Base-by-base conservation (phyloP, 2,329 filamentous ascomycete genomes). In the Diaporthe sp. region DNA sequence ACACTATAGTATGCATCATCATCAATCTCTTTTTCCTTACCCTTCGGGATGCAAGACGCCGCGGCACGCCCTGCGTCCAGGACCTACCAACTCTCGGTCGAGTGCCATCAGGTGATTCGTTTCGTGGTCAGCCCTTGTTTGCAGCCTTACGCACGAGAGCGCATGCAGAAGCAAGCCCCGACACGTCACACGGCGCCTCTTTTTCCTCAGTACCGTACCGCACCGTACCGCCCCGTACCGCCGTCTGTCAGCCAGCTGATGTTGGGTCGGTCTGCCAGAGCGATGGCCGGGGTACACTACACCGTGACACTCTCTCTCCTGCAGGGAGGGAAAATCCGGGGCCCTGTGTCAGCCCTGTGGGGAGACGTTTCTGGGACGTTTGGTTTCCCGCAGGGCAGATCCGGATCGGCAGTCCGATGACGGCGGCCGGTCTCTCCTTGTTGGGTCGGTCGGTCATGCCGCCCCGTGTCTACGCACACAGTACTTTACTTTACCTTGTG, bases 341-440 rank as follows among this genome's bases (percentile, higher is more conserved):
- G 25, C 37, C 58, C 42, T 66, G 63, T 53, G 63, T 66, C 63
- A 66, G 63, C 63, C 63, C 63, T 66, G 63, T 66, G 63, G 63
- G 63, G 44, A 51, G 58, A 51, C 63, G 63, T 51, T 51, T 66
- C 63, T 66, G 63, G 63, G 9, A 58, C 55, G 35, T 35, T 66
- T 35, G 51, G n/a, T 51, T 66, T 39, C 44, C 63, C 44, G 44
- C 44, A 66, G 63, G 47, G 63, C 44, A 66, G 63, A 66, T 66
- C 63, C 63, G 63, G 63, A 66, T 66, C 63, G 63, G 63, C 63
- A 66, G 44, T 66, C 63, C 63, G 63, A 66, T 66, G 63, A 66
- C 63, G 61, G 61, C 42, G 61, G 61, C 42, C 27, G 44, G 44
- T 32, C 2, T 51, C 12, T 51, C 44, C 42, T 19, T 25, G 42